Percentiles rank a stretch among this genome's conserved stretches.
These are phyloP conservation scores for Aspergillus pseudotamarii DNA, from an alignment of 2,329 filamentous ascomycete genomes.

Conservation along the genomic window DNA sequence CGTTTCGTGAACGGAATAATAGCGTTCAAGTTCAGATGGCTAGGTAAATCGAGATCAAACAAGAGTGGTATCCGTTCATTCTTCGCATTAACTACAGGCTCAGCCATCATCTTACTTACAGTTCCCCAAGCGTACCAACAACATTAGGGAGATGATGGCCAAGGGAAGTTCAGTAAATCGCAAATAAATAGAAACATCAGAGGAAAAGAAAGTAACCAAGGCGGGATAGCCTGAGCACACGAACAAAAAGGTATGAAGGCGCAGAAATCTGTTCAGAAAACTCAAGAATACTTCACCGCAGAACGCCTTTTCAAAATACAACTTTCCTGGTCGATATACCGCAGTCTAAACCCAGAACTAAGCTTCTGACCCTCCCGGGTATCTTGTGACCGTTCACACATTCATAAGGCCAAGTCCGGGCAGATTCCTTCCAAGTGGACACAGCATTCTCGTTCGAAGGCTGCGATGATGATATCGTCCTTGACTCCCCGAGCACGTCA, in stretches of 20 bases:
- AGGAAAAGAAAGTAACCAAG: slow-evolving; percentile 13
- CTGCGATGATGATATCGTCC: background rate
- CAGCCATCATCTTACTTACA: slow-evolving; percentile 25
- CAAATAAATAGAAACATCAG: slow-evolving; percentile 13
- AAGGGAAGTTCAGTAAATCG: slow-evolving; percentile 12
- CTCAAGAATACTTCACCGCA: slow-evolving; percentile 16
- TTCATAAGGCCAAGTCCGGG: slow-evolving; percentile 1
- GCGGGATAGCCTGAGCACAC: slow-evolving; percentile 8
- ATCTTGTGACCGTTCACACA: background rate
- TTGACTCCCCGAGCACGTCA: background rate
- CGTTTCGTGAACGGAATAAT: no score
- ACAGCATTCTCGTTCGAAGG: background rate
- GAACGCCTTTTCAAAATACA: slow-evolving; percentile 27
- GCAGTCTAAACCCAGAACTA: slow-evolving; percentile 7
- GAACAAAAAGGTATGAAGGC: slow-evolving; percentile 12
- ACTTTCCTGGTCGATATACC: slow-evolving; percentile 16
- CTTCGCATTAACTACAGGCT: slow-evolving; percentile 33
- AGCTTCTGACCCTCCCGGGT: slow-evolving; percentile 5
- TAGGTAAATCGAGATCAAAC: background rate
- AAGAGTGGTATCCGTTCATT: slow-evolving; percentile 28
- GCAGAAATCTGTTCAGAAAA: slow-evolving; percentile 15
- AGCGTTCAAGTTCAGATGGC: no score
- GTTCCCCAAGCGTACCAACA: slow-evolving; percentile 11
- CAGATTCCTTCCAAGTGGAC: background rate
- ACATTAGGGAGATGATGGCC: slow-evolving; percentile 12